These are phyloP conservation scores for Aspergillus saccharolyticus DNA, from an alignment of 495 filamentous ascomycete genomes.

Conservation along the genomic window DNA sequence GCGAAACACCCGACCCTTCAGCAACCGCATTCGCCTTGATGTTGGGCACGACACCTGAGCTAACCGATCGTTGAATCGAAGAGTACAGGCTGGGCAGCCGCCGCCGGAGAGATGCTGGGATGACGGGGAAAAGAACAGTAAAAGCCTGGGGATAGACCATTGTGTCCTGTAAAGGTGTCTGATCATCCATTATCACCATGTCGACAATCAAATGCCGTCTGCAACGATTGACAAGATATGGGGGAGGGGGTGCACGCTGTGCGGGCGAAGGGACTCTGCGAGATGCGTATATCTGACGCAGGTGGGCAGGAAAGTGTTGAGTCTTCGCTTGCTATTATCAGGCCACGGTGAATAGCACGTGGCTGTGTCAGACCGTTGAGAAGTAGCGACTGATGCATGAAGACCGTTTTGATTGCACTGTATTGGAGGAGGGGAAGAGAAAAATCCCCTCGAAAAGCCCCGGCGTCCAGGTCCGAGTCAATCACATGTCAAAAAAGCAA, in stretches of 20 bases:
- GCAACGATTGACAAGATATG: background rate
- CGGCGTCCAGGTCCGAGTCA: background rate
- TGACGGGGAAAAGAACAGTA: constrained; percentile 21
- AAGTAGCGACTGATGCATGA: background rate
- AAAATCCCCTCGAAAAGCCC: background rate
- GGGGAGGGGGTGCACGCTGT: background rate
- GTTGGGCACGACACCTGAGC: constrained; percentile 9
- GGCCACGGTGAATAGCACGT: background rate
- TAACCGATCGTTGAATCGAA: constrained; percentile 5
- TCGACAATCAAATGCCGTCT: background rate
- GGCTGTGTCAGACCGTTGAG: background rate
- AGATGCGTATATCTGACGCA: background rate
- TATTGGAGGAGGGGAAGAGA: background rate
- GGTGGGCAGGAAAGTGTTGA: background rate
- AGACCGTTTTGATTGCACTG: background rate
- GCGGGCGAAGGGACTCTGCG: background rate
- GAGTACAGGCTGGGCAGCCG: constrained; percentile 26
- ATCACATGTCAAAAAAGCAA: background rate
- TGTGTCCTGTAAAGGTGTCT: constrained; percentile 7
- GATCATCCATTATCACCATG: constrained; percentile 9
- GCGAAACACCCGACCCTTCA: background rate
- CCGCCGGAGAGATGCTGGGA: constrained; percentile 32
- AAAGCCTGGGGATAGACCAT: constrained; percentile 11
- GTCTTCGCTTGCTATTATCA: background rate
- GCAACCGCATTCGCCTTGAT: background rate